Evolutionary conservation across 2,329 filamentous ascomycete genomes (phyloP), one percentile per base, ranked within the genome.

Genomic region (Diaporthe ampelina): DNA sequence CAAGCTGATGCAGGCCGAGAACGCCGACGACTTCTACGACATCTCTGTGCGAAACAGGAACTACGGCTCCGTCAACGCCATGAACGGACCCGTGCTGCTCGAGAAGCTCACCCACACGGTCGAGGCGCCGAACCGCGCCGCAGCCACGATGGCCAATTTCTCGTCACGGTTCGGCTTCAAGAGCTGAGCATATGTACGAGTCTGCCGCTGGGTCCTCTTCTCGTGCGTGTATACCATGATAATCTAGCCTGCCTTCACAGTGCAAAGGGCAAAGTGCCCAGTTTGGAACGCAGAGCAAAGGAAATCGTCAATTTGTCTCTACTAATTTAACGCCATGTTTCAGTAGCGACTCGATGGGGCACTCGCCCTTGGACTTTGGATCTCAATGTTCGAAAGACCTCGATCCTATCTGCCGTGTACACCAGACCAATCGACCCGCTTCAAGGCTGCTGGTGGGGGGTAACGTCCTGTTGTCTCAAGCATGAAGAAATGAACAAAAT

Each of bases 21-120:
- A 97, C 79, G 91, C 94, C n/a, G 95, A 98, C 77, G 96, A 98
- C 82, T 99, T 98, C 83, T 99, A 97, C 82, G 97, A 99, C 81
- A 93, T 97, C 67, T 94, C 93, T 7, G 94, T 93, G 19, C 88
- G 95, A 70, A 98, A 98, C 84, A 95, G 94, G 85, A 97, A 98
- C 82, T 99, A 98, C 81, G 94, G 95, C 21, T 92, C 95, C 71
- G 97, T 99, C 45, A 95, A 98, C 84, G 94, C 94, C 70, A 88
- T 97, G 82, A 97, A 97, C 81, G 97, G 96, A 0, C 95, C 95
- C 0, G 87, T 94, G 54, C 82, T 99, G 76, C 84, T 99, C n/a
- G 96, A 98, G 85, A 99, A 99, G 56, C 88, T 95, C 76, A 94
- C 92, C 24, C 87, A 91, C 61, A 88, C 89, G 2, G 86, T 92